Base-by-base conservation (phyloP, 345 rosid genomes). In the Hibiscus tridactylites region DNA sequence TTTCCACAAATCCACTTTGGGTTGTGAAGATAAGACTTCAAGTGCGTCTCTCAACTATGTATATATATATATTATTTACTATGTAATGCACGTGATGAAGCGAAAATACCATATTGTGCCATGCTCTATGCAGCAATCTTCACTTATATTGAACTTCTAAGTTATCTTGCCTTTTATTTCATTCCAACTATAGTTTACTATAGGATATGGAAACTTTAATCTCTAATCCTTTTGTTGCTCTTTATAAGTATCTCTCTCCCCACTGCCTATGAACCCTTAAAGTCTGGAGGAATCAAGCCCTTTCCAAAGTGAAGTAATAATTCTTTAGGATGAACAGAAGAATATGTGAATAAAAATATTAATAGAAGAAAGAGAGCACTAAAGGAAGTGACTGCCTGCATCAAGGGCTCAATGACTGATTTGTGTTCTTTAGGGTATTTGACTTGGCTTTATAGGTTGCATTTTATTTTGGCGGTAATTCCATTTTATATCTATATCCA, bases 1-100 rank as follows among this genome's bases (percentile, higher is more conserved):
- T 88, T 65, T 84, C 71, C 82, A 80, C 73, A 68, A 83, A 74
- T 78, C 93, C 96, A 77, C 91, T 89, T 75, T 92, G 98, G 96
- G 98, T 77, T 77, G 65, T 84, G 83, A 86, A 24, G 67, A 44
- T 33, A 44, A 44, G 35, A 33, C 65, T 61, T 61, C 98, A 92
- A 81, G 94, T 92, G 71, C 1, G 84, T 76, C 31, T 68, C 9
- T 37, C 63, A 33, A 31, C 29, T 65, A 21, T 65, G 6, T 57
- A 9, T 56, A 6, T 35, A 16, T 29, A n/a, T 66, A 3, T 50
- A 31, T 83, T 49, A 39, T 11, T 72, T 81, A 80, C 72, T 60
- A 29, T 29, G 31, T 29, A 29, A 29, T 29, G 31, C 31, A 29
- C 3, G 3, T 29, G 31, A 29, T 29, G 31, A 29, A 29, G 31